These are phyloP conservation scores for Clonostachys rhizophaga DNA, from an alignment of 2,329 filamentous ascomycete genomes.

Conservation along the genomic window DNA sequence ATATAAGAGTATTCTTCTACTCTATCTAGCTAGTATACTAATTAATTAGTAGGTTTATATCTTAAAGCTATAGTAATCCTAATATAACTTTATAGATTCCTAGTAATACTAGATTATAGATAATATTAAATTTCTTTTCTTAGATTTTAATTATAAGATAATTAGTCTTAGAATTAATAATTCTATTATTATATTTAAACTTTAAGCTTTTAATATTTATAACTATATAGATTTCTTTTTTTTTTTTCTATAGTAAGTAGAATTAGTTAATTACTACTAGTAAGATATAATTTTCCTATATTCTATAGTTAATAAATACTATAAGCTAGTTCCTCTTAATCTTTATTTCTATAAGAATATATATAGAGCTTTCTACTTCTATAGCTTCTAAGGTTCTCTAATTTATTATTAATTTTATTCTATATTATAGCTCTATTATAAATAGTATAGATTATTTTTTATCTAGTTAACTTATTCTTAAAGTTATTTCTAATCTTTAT, in stretches of 20 bases:
- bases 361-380: background rate
- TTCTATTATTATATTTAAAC: background rate
- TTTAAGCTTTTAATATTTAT: background rate
- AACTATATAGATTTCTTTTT: background rate
- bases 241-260: background rate
- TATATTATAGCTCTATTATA: background rate
- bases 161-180: too few relatives aligned
- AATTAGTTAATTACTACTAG: background rate
- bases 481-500: too few relatives aligned
- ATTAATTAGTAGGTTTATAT: background rate
- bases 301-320: background rate
- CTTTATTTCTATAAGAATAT: background rate
- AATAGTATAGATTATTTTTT: background rate
- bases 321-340: background rate
- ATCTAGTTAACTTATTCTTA: background rate
- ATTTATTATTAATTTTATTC: background rate
- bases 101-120: too few relatives aligned
- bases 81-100: background rate
- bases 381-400: background rate
- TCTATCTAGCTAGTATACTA: background rate
- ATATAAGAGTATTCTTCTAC: background rate
- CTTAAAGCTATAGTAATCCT: background rate
- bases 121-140: too few relatives aligned
- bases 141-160: too few relatives aligned
- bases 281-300: background rate